Evolutionary conservation across 2,329 filamentous ascomycete genomes (phyloP), one percentile per base, ranked within the genome.

Genomic region (Aspergillus melleus): DNA sequence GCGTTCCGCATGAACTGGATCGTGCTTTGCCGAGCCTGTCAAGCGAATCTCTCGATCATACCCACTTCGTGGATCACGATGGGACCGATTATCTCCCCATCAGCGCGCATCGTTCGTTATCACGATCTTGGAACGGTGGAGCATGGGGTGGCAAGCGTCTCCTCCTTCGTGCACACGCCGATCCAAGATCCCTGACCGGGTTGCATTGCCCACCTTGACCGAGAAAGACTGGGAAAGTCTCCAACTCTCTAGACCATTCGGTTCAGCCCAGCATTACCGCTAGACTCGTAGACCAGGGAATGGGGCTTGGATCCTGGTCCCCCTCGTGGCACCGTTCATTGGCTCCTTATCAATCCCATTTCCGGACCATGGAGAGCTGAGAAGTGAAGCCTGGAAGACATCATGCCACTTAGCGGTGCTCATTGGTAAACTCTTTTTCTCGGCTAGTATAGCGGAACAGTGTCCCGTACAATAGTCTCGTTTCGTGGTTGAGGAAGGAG

Each of bases 391-490:
- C 36, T 55, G 52, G 53, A 36, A 54, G 56, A 14, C 53, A 56
- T 59, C 46, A 62, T 58, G 63, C 53, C 36, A 54, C 58, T 26
- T 46, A 49, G 36, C 50, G 20, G 26, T 58, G 55, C 50, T 64
- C 61, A 68, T 68, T 68, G 64, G 66, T 53, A 66, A 61, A 55
- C 39, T 24, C 39, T 56, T 54, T 29, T 26, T 42, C 47, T 14
- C 30, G 54, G 52, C 53, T 63, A 61, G 54, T 53, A 42, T 52
- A 44, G 55, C 52, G 58, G 60, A 55, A 52, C 39, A 36, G 36
- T 12, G 30, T 55, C 54, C 58, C 59, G 56, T 50, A 47, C 46
- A 26, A 60, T 61, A 47, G 59, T 62, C 47, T 56, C 47, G 58
- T 55, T 51, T 52, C 52, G 30, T 42, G 22, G 39, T 55, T 30